These are phyloP conservation scores for Diaporthe sp. DNA, from an alignment of 2,329 filamentous ascomycete genomes.

Conservation along the genomic window DNA sequence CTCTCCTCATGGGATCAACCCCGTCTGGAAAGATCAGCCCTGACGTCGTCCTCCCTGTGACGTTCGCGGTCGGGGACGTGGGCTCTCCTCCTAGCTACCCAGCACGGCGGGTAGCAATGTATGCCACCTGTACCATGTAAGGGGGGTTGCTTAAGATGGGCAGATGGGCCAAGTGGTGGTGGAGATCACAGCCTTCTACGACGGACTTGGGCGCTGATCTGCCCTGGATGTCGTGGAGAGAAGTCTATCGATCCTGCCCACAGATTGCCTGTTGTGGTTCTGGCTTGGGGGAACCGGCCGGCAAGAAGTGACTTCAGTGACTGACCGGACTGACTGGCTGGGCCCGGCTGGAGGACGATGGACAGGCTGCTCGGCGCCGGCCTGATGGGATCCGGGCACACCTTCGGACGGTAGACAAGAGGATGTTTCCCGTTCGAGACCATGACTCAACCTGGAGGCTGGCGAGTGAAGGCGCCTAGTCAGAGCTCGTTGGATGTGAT, in stretches of 20 bases:
- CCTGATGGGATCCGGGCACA: conserved; percentile 9
- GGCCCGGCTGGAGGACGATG: neutral
- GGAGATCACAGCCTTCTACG: conserved; percentile 20
- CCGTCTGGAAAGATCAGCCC: conserved; percentile 18
- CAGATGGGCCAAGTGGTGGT: neutral
- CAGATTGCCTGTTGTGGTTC: neutral
- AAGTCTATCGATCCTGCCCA: conserved; percentile 29
- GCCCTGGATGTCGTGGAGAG: neutral
- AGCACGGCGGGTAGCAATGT: conserved; percentile 1
- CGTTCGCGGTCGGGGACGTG: conserved; percentile 11
- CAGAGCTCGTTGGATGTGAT: conserved; percentile 14
- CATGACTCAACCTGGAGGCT: neutral
- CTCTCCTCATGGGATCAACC: conserved; percentile 16
- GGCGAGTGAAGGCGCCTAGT: conserved; percentile 10
- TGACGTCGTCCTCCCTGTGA: neutral
- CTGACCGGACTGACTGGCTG: neutral
- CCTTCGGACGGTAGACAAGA: conserved; percentile 13
- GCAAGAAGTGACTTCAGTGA: neutral
- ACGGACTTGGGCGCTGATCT: conserved; percentile 1
- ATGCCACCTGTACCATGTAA: conserved; percentile 5
- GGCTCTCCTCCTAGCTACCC: conserved; percentile 1
- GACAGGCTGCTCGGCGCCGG: conserved; percentile 22
- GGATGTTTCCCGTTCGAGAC: conserved; percentile 16
- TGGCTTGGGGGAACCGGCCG: conserved; percentile 9
- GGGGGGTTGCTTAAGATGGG: neutral